A percentile compares a stretch with the other conserved stretches of the same genome.
These are phyloP conservation scores for Oryza meridionalis DNA, from an alignment of 176 grass and related monocot genomes.

Conservation along the genomic window DNA sequence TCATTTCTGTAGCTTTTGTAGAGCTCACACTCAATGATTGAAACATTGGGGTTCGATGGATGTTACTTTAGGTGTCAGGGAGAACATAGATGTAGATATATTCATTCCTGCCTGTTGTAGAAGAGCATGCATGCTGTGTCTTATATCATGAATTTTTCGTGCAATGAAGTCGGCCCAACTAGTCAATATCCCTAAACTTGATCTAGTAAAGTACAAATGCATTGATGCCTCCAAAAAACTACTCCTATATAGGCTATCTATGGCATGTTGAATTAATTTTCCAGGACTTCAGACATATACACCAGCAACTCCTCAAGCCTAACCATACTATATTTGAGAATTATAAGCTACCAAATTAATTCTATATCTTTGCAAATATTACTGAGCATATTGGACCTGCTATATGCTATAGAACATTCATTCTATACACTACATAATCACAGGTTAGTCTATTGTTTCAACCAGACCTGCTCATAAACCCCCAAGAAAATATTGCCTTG, in stretches of 20 bases:
- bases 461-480: neutral
- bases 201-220: conserved; percentile 2
- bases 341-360: too few relatives aligned
- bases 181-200: conserved; percentile 2
- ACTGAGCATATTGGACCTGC: neutral
- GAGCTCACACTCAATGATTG: neutral
- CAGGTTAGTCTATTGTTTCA: neutral
- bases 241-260: neutral
- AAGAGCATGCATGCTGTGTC: neutral
- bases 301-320: neutral
- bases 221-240: neutral
- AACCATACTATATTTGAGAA: neutral
- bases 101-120: neutral
- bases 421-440: neutral
- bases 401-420: neutral
- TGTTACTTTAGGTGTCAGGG: neutral
- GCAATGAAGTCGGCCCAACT: neutral
- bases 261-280: conserved; percentile 14
- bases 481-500: neutral
- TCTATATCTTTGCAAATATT: neutral
- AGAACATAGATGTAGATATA: neutral
- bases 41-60: neutral
- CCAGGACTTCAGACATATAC: neutral
- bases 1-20: neutral
- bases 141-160: neutral